Conservation (phyloP, 495 filamentous ascomycete genomes). For the Penicillium alfredii region DNA sequence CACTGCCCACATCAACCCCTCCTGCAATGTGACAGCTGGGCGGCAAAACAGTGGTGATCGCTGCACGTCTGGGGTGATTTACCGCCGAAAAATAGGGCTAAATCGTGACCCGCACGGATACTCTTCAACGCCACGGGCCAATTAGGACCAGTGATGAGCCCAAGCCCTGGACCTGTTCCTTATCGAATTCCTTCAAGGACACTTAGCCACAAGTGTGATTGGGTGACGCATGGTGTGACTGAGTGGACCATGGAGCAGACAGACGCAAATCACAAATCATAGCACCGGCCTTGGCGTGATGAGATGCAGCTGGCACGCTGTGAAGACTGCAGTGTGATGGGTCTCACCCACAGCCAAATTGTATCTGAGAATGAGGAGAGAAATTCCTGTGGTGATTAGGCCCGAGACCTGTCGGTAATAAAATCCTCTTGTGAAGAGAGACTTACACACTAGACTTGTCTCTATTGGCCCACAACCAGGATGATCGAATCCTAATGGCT, state of each 20-base stretch:
- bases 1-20: too few relatives aligned
- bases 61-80: constrained; percentile 10
- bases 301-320: constrained; percentile 24
- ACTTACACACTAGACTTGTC: too few relatives aligned
- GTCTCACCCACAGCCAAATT: constrained; percentile 17
- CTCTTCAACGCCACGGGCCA: constrained; percentile 12
- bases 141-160: constrained; percentile 1
- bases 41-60: constrained; percentile 15
- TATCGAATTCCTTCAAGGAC: constrained; percentile 14
- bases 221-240: constrained; percentile 18
- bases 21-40: constrained; percentile 14
- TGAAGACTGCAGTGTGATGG: too few relatives aligned
- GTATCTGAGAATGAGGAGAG: too few relatives aligned
- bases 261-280: constrained; percentile 17
- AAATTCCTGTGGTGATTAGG: too few relatives aligned
- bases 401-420: too few relatives aligned
- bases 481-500: too few relatives aligned
- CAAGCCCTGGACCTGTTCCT: constrained; percentile 8
- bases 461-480: too few relatives aligned
- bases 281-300: constrained; percentile 18
- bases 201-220: constrained; percentile 15
- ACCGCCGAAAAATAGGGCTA: constrained; percentile 4
- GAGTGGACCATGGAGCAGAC: constrained; percentile 17
- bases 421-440: too few relatives aligned
- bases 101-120: constrained; percentile 21